phyloP scores from a whole-genome alignment of 2,329 filamentous ascomycete species.

The Chaetomiaceae sp. region DNA sequence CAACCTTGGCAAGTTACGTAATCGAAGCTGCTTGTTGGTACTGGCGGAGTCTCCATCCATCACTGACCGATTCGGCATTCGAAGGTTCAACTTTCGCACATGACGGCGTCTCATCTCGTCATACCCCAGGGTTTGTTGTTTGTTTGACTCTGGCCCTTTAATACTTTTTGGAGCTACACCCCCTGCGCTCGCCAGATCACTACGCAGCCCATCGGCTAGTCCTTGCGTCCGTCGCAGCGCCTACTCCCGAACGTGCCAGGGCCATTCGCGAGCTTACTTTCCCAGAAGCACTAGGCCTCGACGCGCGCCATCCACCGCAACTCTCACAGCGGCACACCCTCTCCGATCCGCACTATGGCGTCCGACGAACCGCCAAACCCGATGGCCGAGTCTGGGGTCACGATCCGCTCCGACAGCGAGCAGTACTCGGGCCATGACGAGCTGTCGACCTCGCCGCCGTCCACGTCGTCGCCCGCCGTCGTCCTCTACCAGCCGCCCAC shows the following conservation, averaged over 20 bases:
- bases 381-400: slow-evolving; percentile 67
- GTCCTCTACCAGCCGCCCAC: slow-evolving; percentile 88
- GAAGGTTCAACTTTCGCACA: too few species aligned
- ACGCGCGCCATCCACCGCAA: not conserved
- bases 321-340: not conserved
- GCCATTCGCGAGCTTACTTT: too few species aligned
- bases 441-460: slow-evolving; percentile 53
- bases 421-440: slow-evolving; percentile 65
- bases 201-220: too few species aligned
- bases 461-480: slow-evolving; percentile 60
- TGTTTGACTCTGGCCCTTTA: too few species aligned
- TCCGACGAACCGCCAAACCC: slow-evolving; percentile 45
- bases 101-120: too few species aligned
- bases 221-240: too few species aligned
- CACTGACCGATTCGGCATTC: too few species aligned
- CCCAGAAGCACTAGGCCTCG: slow-evolving; percentile 10
- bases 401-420: slow-evolving; percentile 77
- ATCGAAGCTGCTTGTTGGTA: not conserved
- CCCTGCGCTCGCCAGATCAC: too few species aligned
- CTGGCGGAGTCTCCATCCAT: too few species aligned
- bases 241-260: too few species aligned
- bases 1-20: not conserved
- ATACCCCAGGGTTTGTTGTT: too few species aligned
- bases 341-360: slow-evolving; percentile 38
- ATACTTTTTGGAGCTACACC: too few species aligned